Conservation (phyloP, 148 eudicot genomes). For the Amaranthus hypochondriacus region DNA sequence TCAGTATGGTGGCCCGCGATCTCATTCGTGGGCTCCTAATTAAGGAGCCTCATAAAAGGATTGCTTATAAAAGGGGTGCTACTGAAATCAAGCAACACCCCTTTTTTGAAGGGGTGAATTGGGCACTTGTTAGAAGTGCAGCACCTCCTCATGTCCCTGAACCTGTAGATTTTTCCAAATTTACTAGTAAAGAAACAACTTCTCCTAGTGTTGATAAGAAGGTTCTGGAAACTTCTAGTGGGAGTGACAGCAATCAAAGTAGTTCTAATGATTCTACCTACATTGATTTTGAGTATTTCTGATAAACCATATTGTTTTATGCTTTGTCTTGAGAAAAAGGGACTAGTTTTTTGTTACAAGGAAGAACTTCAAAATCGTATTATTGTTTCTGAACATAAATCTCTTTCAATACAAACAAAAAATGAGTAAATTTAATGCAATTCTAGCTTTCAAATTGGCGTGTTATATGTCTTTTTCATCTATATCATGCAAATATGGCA, state of each 20-base stretch:
- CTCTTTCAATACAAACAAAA: neutral
- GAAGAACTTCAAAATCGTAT: constrained; percentile 7
- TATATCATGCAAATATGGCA: no score
- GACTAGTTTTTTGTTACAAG: constrained; percentile 22
- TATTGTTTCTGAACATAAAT: constrained; percentile 1
- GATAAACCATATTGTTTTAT: neutral
- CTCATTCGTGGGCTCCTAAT: constrained; percentile 65
- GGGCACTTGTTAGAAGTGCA: constrained; percentile 84
- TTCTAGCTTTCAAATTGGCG: neutral
- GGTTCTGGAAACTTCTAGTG: constrained; percentile 28
- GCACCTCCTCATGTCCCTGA: constrained; percentile 65
- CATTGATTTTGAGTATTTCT: constrained; percentile 79
- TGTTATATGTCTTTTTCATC: no score
- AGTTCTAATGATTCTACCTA: constrained; percentile 50
- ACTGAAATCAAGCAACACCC: constrained; percentile 91
- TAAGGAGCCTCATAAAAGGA: constrained; percentile 80
- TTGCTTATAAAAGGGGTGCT: constrained; percentile 83
- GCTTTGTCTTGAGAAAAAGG: neutral
- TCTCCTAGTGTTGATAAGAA: constrained; percentile 38
- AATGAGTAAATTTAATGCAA: constrained; percentile 11
- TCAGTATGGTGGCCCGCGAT: constrained; percentile 59
- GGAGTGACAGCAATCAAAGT: constrained; percentile 33
- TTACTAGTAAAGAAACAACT: constrained; percentile 42
- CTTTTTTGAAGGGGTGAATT: constrained; percentile 81
- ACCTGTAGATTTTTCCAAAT: constrained; percentile 54